A percentile compares a stretch with the other conserved stretches of the same genome.
Evolutionary conservation across 805 yeast genomes (phyloP).

Genomic region (Lipomyces chichibuensis): DNA sequence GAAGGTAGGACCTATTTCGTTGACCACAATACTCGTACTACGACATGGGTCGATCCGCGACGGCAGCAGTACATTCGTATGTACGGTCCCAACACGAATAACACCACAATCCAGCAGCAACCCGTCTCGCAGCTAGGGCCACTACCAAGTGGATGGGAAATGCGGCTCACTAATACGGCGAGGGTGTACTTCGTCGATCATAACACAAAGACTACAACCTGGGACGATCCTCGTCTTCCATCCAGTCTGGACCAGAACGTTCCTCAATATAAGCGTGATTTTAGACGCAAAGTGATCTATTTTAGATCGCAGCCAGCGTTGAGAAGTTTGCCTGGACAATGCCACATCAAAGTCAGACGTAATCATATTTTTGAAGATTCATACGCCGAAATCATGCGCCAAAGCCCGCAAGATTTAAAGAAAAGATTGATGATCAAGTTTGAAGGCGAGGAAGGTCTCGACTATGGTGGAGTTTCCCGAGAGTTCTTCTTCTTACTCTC

Average conservation of each 20-base stretch:
- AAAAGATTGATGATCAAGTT: constrained; percentile 97
- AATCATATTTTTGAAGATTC: constrained; percentile 96
- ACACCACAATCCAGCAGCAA: constrained; percentile 93
- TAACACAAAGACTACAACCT: constrained; percentile 97
- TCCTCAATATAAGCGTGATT: constrained; percentile 98
- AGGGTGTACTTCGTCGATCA: constrained; percentile 98
- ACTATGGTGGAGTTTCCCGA: constrained; percentile 98
- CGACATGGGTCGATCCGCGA: constrained; percentile 99
- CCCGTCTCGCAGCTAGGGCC: constrained; percentile 98
- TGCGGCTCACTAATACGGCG: constrained; percentile 98
- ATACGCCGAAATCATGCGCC: constrained; percentile 98
- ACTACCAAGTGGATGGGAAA: constrained; percentile 98
- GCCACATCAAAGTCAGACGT: constrained; percentile 97
- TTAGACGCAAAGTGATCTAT: constrained; percentile 94
- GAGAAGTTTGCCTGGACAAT: constrained; percentile 96
- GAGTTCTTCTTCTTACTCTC: constrained; percentile 95
- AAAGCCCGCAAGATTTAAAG: constrained; percentile 96
- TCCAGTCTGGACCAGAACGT: constrained; percentile 96
- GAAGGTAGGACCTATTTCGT: constrained; percentile 98
- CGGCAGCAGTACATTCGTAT: constrained; percentile 97
- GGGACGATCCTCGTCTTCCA: constrained; percentile 99
- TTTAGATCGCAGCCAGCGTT: constrained; percentile 98
- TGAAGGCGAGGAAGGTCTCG: constrained; percentile 99
- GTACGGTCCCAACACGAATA: constrained; percentile 63
- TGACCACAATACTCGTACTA: constrained; percentile 98